These are phyloP conservation scores for Xanthoconium purpureum DNA, from an alignment of 768 basidiomycete species.

Conservation along the genomic window DNA sequence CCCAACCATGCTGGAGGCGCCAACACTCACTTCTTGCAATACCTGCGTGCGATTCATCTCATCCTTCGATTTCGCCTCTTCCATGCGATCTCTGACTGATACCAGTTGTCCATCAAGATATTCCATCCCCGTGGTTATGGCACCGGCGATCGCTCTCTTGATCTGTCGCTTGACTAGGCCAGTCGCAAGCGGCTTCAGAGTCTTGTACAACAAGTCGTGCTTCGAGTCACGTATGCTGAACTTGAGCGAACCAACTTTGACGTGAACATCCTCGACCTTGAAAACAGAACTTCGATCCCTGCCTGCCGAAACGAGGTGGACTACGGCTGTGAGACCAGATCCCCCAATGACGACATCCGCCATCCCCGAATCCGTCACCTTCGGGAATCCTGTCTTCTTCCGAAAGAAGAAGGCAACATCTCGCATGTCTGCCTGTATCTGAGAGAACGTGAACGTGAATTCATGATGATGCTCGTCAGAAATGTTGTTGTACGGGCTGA, in stretches of 20 bases:
- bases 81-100: constrained; percentile 77
- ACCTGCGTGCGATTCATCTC: constrained; percentile 45
- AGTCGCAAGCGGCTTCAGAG: constrained; percentile 73
- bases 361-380: constrained; percentile 75
- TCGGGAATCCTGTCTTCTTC: constrained; percentile 81
- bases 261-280: constrained; percentile 65
- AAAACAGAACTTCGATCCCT: constrained; percentile 69
- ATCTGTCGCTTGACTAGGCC: constrained; percentile 76
- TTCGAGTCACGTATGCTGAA: constrained; percentile 90
- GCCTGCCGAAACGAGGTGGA: constrained; percentile 58
- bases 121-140: constrained; percentile 77
- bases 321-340: constrained; percentile 67
- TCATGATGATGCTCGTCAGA: constrained; percentile 65
- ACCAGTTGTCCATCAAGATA: constrained; percentile 89
- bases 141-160: constrained; percentile 57
- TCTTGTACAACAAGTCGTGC: constrained; percentile 87
- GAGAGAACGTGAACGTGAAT: constrained; percentile 70
- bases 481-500: constrained; percentile 66
- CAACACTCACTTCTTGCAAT: constrained; percentile 52
- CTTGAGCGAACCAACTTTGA: constrained; percentile 84
- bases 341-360: constrained; percentile 87
- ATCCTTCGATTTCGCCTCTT: constrained; percentile 51
- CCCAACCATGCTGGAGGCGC: neutral
- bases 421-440: constrained; percentile 92
- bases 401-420: constrained; percentile 91